These are phyloP conservation scores for Cercophora sp. DNA, from an alignment of 495 filamentous ascomycete genomes.

Conservation along the genomic window DNA sequence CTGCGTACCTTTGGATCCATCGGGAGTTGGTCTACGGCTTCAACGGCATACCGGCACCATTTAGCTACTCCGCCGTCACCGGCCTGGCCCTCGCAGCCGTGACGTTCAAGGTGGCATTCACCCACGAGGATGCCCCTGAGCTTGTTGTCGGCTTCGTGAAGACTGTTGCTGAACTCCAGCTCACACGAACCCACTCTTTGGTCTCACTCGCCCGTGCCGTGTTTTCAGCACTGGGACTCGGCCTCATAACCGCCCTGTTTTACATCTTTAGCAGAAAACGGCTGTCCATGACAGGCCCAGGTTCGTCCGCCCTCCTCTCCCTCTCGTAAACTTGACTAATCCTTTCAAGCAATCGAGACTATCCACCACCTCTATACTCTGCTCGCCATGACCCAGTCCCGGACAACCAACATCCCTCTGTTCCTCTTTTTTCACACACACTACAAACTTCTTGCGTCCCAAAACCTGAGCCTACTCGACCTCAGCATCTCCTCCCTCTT, in stretches of 20 bases:
- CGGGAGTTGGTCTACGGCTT: slow-evolving; percentile 33
- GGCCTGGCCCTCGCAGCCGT: slow-evolving; percentile 55
- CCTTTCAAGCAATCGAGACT: slow-evolving; percentile 30
- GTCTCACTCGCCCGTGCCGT: slow-evolving; percentile 48
- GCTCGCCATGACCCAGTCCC: slow-evolving; percentile 82
- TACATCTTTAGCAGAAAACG: slow-evolving; percentile 19
- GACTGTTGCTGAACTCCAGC: slow-evolving; percentile 35
- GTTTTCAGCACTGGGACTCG: slow-evolving; percentile 50
- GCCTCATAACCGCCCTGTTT: slow-evolving; percentile 34
- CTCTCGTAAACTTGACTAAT: not conserved
- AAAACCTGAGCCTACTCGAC: slow-evolving; percentile 47
- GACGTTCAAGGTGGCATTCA: slow-evolving; percentile 82
- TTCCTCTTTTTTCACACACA: slow-evolving; percentile 69
- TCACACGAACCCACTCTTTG: slow-evolving; percentile 44
- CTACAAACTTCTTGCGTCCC: slow-evolving; percentile 44
- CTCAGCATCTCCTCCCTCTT: slow-evolving; percentile 61
- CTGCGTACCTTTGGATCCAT: slow-evolving; percentile 57
- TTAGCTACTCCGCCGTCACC: slow-evolving; percentile 23
- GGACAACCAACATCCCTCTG: slow-evolving; percentile 76
- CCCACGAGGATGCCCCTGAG: slow-evolving; percentile 79
- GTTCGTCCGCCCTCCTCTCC: slow-evolving; percentile 21
- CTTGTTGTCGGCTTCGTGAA: slow-evolving; percentile 55
- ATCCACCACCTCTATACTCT: slow-evolving; percentile 69
- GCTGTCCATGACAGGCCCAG: slow-evolving; percentile 18
- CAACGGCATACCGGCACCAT: slow-evolving; percentile 27